Evolutionary conservation across 768 basidiomycete genomes (phyloP).

Genomic region (Boletus bicolor): DNA sequence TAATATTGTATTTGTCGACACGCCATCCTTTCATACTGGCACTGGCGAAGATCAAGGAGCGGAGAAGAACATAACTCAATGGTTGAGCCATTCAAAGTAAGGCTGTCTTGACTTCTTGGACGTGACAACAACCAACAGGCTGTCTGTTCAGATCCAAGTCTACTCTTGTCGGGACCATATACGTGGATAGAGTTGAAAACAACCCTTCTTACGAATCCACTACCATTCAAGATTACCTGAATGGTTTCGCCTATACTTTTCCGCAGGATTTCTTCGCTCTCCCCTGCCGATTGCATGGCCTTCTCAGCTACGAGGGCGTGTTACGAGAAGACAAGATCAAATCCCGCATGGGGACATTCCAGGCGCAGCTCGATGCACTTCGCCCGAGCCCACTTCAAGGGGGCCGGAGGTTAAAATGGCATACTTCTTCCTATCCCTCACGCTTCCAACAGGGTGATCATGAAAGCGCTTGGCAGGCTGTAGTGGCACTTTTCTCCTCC

Average conservation of each 20-base stretch:
- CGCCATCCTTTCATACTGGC: conserved; percentile 14
- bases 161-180: conserved; percentile 11
- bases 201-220: accelerated
- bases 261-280: background rate
- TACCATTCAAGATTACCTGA: conserved; percentile 3
- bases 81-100: conserved; percentile 9
- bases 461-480: conserved; percentile 10
- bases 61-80: background rate
- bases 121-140: background rate
- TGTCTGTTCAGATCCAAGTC: conserved; percentile 6
- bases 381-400: background rate
- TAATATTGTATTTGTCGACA: conserved; percentile 23
- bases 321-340: accelerated
- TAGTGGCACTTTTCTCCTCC: conserved; percentile 2
- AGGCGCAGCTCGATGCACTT: background rate
- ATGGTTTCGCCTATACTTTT: conserved; percentile 6
- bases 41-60: background rate
- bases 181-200: conserved; percentile 13
- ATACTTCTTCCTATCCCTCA: background rate
- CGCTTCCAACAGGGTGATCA: background rate
- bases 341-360: background rate
- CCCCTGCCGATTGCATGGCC: conserved; percentile 1
- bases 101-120: background rate
- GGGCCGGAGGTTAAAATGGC: background rate
- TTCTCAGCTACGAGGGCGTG: conserved; percentile 2